Evolutionary conservation across 2,329 filamentous ascomycete species (phyloP).

Genomic region (Ascochyta viciae-villosae): DNA sequence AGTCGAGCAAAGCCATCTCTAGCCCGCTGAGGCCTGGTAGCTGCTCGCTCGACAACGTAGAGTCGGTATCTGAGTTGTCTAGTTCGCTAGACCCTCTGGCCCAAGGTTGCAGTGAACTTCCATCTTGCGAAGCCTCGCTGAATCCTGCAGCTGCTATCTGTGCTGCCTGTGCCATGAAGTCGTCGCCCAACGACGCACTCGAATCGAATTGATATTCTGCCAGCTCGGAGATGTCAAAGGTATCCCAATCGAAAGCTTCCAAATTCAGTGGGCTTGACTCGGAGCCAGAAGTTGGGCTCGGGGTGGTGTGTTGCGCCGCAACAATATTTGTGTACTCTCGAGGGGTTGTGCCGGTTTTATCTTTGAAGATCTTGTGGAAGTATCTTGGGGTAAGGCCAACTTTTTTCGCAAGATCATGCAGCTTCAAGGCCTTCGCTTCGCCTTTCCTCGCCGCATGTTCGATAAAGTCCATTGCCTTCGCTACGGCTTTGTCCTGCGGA

Average conservation of each 20-base stretch:
- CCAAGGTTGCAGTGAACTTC: constrained; percentile 4
- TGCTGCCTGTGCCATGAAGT: constrained; percentile 14
- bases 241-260: constrained; percentile 25
- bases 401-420: constrained; percentile 59
- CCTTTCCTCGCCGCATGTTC: constrained; percentile 31
- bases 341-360: constrained; percentile 61
- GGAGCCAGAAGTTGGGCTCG: constrained; percentile 9
- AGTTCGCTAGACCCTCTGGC: neutral
- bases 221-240: constrained; percentile 38
- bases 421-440: constrained; percentile 36
- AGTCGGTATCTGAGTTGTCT: constrained; percentile 2
- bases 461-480: constrained; percentile 45
- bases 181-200: constrained; percentile 10
- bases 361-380: constrained; percentile 66
- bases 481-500: constrained; percentile 55
- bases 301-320: constrained; percentile 17
- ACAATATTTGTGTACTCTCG: constrained; percentile 50
- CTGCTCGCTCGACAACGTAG: constrained; percentile 6
- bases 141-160: constrained; percentile 20
- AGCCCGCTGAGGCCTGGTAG: neutral
- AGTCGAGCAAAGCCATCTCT: neutral
- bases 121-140: constrained; percentile 9
- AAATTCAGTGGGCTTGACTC: constrained; percentile 6
- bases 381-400: constrained; percentile 64
- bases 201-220: constrained; percentile 31